A percentile compares a stretch with the other conserved stretches of the same genome.
phyloP scores from a whole-genome alignment of 495 filamentous ascomycete genomes.

The Penicillium atrosanguineum region DNA sequence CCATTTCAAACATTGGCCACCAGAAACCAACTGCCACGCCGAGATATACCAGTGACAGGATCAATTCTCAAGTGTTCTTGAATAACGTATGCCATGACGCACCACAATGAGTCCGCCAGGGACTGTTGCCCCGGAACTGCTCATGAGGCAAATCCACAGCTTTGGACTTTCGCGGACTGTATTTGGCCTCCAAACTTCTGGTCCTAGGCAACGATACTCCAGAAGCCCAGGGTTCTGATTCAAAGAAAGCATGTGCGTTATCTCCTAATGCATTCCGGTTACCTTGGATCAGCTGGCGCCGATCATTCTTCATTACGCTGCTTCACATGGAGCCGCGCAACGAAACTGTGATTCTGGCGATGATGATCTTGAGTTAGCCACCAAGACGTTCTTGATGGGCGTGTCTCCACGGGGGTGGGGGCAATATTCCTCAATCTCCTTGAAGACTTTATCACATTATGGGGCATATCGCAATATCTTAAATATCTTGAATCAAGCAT shows the following conservation, averaged over 20 bases:
- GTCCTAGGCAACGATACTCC: not conserved
- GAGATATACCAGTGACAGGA: not conserved
- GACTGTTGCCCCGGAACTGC: not conserved
- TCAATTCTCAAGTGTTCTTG: not conserved
- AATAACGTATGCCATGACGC: not conserved
- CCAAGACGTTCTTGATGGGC: not conserved
- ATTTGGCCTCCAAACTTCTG: not conserved
- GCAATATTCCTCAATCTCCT: not conserved
- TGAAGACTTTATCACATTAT: no score
- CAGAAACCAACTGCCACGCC: not conserved
- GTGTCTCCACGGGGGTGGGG: not conserved
- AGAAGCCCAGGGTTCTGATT: not conserved
- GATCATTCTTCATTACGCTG: constrained; percentile 20
- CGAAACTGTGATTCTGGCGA: not conserved
- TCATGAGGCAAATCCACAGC: not conserved
- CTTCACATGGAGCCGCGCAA: constrained; percentile 12
- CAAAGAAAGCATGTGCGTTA: not conserved
- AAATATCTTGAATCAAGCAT: not conserved
- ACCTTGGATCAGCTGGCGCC: not conserved
- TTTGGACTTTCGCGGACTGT: not conserved
- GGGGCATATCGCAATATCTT: no score
- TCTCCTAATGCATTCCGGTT: constrained; percentile 5
- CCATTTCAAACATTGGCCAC: not conserved
- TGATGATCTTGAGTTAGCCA: not conserved
- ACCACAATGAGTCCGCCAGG: not conserved